Base-by-base conservation (phyloP, 495 filamentous ascomycete species). In the Bombardia bombarda region DNA sequence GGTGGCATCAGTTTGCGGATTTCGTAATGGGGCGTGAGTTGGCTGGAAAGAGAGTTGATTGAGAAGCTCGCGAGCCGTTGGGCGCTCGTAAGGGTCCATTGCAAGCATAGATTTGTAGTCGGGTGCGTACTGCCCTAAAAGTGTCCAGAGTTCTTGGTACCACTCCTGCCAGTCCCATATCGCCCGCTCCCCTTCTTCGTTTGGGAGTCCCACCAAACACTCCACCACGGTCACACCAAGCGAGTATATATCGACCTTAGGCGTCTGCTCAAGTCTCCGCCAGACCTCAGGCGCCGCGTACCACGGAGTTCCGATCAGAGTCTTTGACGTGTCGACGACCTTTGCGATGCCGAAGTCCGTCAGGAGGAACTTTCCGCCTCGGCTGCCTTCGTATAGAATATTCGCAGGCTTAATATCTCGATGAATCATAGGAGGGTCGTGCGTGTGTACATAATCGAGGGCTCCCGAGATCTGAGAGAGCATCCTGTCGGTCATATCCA, bases 291-390 rank as follows among this genome's bases (percentile, higher is more conserved):
- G 46, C 25, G 34, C 46, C 41, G 43, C 43, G 35, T 49, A 49
- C 41, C 46, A 38, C 25, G 3, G 32, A 6, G 46, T 49, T 43
- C 41, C 41, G 43, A 49, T 28, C 21, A 50, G 23, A 53, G 47
- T 50, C 33, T 32, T 53, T 46, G 42, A 36, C 19, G 37, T 46
- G 35, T 46, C 47, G 38, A 53, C 38, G 25, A 46, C 32, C 38
- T 53, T 53, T 43, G 47, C 47, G 33, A 53, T 50, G 8, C 51
- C 51, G 21, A 53, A 50, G 32, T 53, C 47, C 20, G 51, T 46
- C 39, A 53, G 25, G 28, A 50, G 32, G 41, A 53, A 53, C 40
- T 46, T 36, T 24, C 34, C 51, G 42, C 46, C 46, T 44, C 23
- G 41, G 35, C 22, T 39, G 37, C 37, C 37, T 39, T 36, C 1